phyloP scores from a whole-genome alignment of 768 basidiomycete genomes.

The Paxillus involutus region DNA sequence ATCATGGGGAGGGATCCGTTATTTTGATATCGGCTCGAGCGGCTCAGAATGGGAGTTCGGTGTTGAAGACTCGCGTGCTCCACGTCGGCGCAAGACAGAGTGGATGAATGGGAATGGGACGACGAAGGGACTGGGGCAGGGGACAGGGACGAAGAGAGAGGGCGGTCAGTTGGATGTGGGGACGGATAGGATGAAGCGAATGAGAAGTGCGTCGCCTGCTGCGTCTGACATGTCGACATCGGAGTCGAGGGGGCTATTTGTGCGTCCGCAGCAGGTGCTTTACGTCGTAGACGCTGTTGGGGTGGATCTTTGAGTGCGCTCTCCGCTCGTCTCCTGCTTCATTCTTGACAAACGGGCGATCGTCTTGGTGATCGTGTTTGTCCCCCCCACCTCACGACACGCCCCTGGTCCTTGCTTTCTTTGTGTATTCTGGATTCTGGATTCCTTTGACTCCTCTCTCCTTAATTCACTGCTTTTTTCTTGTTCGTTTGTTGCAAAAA shows the following conservation, averaged over 20 bases:
- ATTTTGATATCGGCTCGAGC: constrained; percentile 71
- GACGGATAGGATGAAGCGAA: constrained; percentile 52
- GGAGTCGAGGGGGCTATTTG: constrained; percentile 76
- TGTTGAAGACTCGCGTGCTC: constrained; percentile 38
- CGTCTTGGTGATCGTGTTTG: background rate
- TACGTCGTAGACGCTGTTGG: constrained; percentile 86
- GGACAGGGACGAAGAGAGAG: constrained; percentile 46
- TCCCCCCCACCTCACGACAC: background rate
- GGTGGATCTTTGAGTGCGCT: constrained; percentile 47
- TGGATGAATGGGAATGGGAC: constrained; percentile 23
- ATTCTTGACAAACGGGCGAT: background rate
- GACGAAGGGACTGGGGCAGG: constrained; percentile 30
- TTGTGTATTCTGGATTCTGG: background rate
- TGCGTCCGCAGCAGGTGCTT: constrained; percentile 81
- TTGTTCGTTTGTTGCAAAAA: constrained; percentile 14
- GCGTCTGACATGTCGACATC: constrained; percentile 55
- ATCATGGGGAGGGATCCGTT: constrained; percentile 75
- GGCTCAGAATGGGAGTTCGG: constrained; percentile 67
- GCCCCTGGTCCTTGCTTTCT: background rate
- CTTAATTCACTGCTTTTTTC: background rate
- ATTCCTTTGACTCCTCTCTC: background rate
- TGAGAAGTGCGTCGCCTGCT: constrained; percentile 67
- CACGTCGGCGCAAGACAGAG: constrained; percentile 22
- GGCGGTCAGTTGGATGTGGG: constrained; percentile 50
- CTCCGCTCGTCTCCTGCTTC: background rate